phyloP scores from a whole-genome alignment of 2,329 filamentous ascomycete genomes.

The Fusarium ambrosium region DNA sequence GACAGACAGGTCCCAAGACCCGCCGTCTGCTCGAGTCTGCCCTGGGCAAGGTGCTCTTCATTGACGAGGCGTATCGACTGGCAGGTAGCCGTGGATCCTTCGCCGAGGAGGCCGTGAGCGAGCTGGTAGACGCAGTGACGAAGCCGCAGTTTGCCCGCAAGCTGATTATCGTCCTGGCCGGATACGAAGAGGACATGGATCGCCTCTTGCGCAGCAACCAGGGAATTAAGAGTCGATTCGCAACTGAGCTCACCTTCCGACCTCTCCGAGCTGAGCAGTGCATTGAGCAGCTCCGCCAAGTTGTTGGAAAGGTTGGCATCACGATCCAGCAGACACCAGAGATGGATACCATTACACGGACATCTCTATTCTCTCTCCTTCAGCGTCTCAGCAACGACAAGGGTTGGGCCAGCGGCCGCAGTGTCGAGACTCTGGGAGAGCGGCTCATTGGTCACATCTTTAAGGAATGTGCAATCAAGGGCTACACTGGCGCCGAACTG shows the following conservation, averaged over 20 bases:
- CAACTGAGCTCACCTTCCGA: slow-evolving; percentile 70
- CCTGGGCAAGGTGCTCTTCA: slow-evolving; percentile 76
- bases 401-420: slow-evolving; percentile 73
- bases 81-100: slow-evolving; percentile 64
- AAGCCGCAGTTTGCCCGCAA: slow-evolving; percentile 70
- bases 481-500: slow-evolving; percentile 47
- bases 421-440: slow-evolving; percentile 69
- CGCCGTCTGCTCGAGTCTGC: slow-evolving; percentile 70
- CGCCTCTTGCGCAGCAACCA: slow-evolving; percentile 71
- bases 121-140: slow-evolving; percentile 64
- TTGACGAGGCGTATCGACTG: slow-evolving; percentile 79
- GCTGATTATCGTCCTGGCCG: slow-evolving; percentile 75
- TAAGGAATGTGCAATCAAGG: slow-evolving; percentile 52
- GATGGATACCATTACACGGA: slow-evolving; percentile 44
- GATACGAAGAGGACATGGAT: slow-evolving; percentile 76
- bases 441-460: slow-evolving; percentile 61
- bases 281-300: slow-evolving; percentile 58
- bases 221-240: slow-evolving; percentile 74
- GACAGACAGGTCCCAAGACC: slow-evolving; percentile 77
- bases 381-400: slow-evolving; percentile 57
- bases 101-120: slow-evolving; percentile 67
- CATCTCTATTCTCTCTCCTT: slow-evolving; percentile 54
- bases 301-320: slow-evolving; percentile 50
- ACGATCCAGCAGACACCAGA: slow-evolving; percentile 46
- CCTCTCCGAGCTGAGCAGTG: slow-evolving; percentile 61